Evolutionary conservation across 345 rosid species (phyloP).

Genomic region (Erysimum cheiranthoides): DNA sequence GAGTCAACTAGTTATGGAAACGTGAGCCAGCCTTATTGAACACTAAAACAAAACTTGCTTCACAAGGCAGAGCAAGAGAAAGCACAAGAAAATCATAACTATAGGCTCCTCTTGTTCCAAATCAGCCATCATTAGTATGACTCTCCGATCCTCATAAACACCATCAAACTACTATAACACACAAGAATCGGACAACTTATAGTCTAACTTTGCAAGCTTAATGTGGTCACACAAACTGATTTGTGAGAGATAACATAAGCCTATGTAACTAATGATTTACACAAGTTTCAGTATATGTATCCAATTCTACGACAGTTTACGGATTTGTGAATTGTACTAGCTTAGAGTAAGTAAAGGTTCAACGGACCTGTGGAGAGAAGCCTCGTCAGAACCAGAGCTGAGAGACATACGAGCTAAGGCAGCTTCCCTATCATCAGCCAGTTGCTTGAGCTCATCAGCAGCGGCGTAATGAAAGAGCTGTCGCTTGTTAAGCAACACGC

Average conservation of each 20-base stretch:
- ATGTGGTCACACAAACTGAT: not conserved
- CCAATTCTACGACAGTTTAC: not conserved
- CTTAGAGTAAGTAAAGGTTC: not conserved
- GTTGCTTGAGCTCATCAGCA: conserved; percentile 71
- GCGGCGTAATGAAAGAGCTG: conserved; percentile 76
- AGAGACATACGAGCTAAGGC: conserved; percentile 66
- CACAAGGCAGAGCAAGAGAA: conserved; percentile 36
- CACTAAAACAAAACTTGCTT: conserved; percentile 37
- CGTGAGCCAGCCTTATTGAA: conserved; percentile 1
- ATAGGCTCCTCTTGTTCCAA: not conserved
- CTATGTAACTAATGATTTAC: not conserved
- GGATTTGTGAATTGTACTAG: not conserved
- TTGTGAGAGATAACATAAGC: not conserved
- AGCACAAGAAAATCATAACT: not conserved
- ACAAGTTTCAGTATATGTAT: not conserved
- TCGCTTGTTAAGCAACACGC: conserved; percentile 80
- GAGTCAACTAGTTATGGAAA: not conserved
- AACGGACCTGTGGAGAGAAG: conserved; percentile 75
- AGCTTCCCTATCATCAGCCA: conserved; percentile 66
- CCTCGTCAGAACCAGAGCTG: conserved; percentile 75
- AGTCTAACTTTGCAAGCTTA: not conserved
- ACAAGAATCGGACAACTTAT: not conserved
- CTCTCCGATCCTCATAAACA: not conserved
- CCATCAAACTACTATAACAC: conserved; percentile 10
- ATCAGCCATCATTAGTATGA: not conserved